These are phyloP conservation scores for Trichoderma polysporum DNA, from an alignment of 2,329 filamentous ascomycete species.

Conservation along the genomic window DNA sequence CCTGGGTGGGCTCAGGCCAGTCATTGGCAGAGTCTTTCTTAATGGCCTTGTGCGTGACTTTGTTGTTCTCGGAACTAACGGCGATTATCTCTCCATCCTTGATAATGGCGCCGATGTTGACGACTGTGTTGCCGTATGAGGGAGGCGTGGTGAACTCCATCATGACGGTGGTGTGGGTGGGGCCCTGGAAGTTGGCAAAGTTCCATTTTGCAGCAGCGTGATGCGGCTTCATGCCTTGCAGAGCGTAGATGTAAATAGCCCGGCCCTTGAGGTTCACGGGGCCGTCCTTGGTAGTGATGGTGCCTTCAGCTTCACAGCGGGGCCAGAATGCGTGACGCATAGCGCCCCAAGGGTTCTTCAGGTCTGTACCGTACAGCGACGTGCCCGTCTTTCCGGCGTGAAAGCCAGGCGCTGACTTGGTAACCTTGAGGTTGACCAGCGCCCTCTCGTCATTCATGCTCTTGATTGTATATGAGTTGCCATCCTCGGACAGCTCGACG, in stretches of 20 bases:
- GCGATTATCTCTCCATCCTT: conserved; percentile 79
- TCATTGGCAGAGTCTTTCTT: conserved; percentile 74
- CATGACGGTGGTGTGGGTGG: conserved; percentile 80
- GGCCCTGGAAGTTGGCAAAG: conserved; percentile 87
- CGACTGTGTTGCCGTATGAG: conserved; percentile 83
- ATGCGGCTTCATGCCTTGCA: conserved; percentile 99
- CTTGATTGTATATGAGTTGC: conserved; percentile 82
- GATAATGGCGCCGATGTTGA: conserved; percentile 78
- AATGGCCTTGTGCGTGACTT: conserved; percentile 66
- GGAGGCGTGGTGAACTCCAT: conserved; percentile 96
- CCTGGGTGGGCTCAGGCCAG: conserved; percentile 81
- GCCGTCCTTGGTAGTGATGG: conserved; percentile 78
- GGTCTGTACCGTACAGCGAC: conserved; percentile 83
- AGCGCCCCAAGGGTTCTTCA: conserved; percentile 80
- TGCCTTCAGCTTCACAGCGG: conserved; percentile 76
- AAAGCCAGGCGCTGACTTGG: conserved; percentile 74
- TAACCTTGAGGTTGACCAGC: conserved; percentile 83
- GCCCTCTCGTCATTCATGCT: conserved; percentile 78
- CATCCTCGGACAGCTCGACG: conserved; percentile 82
- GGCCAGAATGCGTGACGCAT: conserved; percentile 97
- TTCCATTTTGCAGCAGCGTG: conserved; percentile 92
- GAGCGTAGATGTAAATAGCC: conserved; percentile 76
- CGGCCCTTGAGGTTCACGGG: conserved; percentile 78
- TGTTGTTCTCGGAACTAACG: conserved; percentile 61
- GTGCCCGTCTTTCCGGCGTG: conserved; percentile 81